Evolutionary conservation across 1,139 yeast species (phyloP), one percentile per base, ranked within the genome.

Genomic region (Meyerozyma sp.): DNA sequence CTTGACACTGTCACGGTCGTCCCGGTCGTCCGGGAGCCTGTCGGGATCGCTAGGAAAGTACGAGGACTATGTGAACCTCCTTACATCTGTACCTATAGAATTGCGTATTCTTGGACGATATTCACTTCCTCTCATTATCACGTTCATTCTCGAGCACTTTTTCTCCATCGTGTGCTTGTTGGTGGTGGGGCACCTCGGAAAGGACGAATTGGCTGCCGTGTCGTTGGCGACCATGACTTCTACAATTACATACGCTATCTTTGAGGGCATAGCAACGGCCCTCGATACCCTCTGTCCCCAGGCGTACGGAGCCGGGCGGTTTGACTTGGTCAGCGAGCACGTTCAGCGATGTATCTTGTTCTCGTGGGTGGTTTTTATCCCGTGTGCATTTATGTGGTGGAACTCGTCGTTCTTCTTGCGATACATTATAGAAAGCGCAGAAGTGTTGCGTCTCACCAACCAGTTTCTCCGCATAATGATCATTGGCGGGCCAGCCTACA

Each of bases 151-250:
- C 43, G 91, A 84, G 55, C 91, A 85, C 56, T 70, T 82, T 40
- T 84, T 84, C 56, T 81, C 90, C 8, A 72, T 85, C 43, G 85
- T 84, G 9, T 79, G 85, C 52, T 77, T 86, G 38, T 63, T 85
- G 23, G 84, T 84, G 21, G 93, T 84, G 27, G 89, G 89, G 0
- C 88, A 81, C 56, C 59, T 84, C 42, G 93, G 93, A 25, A 82
- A 79, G 44, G 75, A 70, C 45, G 89, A 84, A 60, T 64, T 84
- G 45, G 90, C 90, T 0, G 90, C 91, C 0, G 95, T 88, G 2
- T 86, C 95, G 0, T 69, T 90, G 50, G 96, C 91, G 0, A 79
- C 91, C 3, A 89, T 90, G 95, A 83, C 95, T 1, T 81, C 93
- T 1, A 86, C 93, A 32, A 87, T 90, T 42, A 81, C 93, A 0